A percentile compares a stretch with the other conserved stretches of the same genome.
Conservation (phyloP, 2,329 filamentous ascomycete species). For the Fusarium udum region DNA sequence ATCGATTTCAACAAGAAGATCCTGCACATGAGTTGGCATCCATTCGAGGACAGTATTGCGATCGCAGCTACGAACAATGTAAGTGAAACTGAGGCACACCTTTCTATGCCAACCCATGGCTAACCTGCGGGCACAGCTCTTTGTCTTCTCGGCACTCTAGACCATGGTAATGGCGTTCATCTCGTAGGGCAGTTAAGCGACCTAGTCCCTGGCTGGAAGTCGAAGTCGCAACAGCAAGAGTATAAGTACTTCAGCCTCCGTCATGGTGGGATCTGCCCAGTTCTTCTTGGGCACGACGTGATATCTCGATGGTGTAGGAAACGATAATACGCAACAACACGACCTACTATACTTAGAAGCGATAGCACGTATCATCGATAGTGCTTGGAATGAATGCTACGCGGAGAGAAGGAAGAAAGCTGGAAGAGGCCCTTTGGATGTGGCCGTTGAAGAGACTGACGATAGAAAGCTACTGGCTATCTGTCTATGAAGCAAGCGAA, state of each 20-base stretch:
- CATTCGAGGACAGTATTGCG: conserved; percentile 98
- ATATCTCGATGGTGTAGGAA: conserved; percentile 32
- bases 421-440: conserved; percentile 28
- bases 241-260: conserved; percentile 24
- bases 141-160: conserved; percentile 81
- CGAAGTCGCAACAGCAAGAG: conserved; percentile 31
- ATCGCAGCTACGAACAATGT: conserved; percentile 99
- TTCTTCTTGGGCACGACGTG: conserved; percentile 32
- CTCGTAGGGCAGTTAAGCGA: conserved; percentile 34
- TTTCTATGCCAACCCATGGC: conserved; percentile 5
- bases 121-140: conserved; percentile 63
- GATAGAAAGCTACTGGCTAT: conserved; percentile 18
- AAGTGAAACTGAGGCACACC: conserved; percentile 56
- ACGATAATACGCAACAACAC: conserved; percentile 34
- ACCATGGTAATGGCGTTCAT: conserved; percentile 41
- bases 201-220: conserved; percentile 21
- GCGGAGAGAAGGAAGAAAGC: conserved; percentile 18
- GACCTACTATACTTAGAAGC: conserved; percentile 41
- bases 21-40: conserved; percentile 99
- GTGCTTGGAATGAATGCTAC: conserved; percentile 24
- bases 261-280: conserved; percentile 27
- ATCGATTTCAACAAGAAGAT: conserved; percentile 99
- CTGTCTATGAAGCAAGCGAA: conserved; percentile 31
- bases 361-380: conserved; percentile 20
- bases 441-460: conserved; percentile 22